Evolutionary conservation across 257 asterid genomes (phyloP), one percentile per base, ranked within the genome.

Genomic region (Verbena officinalis): DNA sequence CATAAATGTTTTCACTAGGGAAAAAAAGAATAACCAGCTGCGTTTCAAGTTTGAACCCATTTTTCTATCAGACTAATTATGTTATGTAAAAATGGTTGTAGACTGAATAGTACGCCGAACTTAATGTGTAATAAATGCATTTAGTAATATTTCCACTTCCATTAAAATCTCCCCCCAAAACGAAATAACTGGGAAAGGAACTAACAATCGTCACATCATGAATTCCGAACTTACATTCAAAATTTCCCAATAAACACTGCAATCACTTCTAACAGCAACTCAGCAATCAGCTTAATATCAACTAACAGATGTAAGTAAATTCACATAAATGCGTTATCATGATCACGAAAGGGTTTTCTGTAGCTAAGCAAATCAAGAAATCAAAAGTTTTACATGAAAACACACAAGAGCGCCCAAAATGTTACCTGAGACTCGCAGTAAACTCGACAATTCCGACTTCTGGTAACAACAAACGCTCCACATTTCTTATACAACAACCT

Each of bases 381-480:
- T 2, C 44, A 51, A 30, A 36, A 53, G 5, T 15, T 51, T 22
- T 19, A 11, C 22, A 48, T 38, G 0, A 27, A 58, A 71, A 19
- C 20, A n/a, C 1, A 2, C n/a, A 50, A 43, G 49, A 36, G 23
- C 3, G 3, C 19, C 57, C 23, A 43, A 55, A 70, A 34, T 20
- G 15, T 48, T 48, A 84, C 92, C 92, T 62, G 72, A 1, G 81
- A 78, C 12, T 75, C 75, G 57, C 97, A 81, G 79, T 57, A 72
- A 68, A 90, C 83, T 55, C 78, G 75, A 39, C 71, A 45, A 19
- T 15, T 69, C 22, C 48, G 78, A 65, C 53, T 57, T 21, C 68
- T 62, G 16, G 55, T 22, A 50, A 40, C 50, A 51, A 24, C 56
- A 71, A 65, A 48, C 12, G 76, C 60, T 36, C 66, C 54, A 59